Percentiles rank a stretch among this genome's conserved stretches.
Evolutionary conservation across 169 alveolate species (phyloP).

Genomic region (Plasmodium knowlesi): DNA sequence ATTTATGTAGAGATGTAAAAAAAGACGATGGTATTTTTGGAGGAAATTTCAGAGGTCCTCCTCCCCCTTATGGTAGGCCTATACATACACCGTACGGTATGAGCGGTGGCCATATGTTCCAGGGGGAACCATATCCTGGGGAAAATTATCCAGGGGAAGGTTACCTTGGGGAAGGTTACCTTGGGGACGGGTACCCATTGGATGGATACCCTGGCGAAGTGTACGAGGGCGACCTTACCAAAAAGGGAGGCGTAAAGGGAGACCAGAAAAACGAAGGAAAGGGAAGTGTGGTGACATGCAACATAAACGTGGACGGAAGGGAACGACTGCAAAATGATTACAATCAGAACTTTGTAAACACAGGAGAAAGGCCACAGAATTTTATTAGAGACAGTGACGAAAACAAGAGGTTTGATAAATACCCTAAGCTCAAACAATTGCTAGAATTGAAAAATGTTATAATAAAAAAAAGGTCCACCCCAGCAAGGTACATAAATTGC

Average conservation of each 20-base stretch:
- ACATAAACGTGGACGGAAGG: conserved; percentile 79
- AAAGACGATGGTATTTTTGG: not conserved
- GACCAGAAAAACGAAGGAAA: conserved; percentile 6
- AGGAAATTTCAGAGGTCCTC: not conserved
- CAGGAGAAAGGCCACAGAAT: conserved; percentile 94
- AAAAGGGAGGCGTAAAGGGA: not conserved
- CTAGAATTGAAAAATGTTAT: conserved; percentile 89
- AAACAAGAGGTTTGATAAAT: conserved; percentile 87
- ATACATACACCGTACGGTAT: not conserved
- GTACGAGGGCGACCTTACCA: not conserved
- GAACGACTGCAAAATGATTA: conserved; percentile 88
- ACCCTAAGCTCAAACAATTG: conserved; percentile 91
- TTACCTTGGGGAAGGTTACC: not conserved
- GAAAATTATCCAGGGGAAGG: not conserved
- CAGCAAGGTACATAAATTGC: conserved; percentile 89
- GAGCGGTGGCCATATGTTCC: not conserved
- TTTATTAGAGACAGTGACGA: conserved; percentile 91
- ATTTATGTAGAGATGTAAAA: not conserved
- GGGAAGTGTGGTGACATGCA: not conserved
- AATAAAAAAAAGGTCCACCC: conserved; percentile 89
- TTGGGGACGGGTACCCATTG: not conserved
- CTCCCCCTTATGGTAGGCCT: not conserved
- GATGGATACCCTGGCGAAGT: not conserved
- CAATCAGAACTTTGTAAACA: conserved; percentile 91
- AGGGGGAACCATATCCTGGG: not conserved